phyloP scores from a whole-genome alignment of 805 yeast species.

The Wickerhamiella siamensis region DNA sequence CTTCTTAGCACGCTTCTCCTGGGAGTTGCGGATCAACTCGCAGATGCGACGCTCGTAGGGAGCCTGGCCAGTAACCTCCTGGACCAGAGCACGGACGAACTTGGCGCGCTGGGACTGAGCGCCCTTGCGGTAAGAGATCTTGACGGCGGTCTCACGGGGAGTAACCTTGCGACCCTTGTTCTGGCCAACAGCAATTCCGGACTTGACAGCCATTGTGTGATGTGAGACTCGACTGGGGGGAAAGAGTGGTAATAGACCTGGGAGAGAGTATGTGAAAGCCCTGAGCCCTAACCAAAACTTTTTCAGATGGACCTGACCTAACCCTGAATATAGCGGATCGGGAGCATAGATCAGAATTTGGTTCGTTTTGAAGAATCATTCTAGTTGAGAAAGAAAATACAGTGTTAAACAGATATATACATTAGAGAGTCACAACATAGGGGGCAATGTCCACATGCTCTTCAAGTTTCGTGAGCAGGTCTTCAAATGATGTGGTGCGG shows the following conservation, averaged over 20 bases:
- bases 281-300: slow-evolving; percentile 4
- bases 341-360: no score
- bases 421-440: not conserved
- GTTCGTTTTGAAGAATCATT: no score
- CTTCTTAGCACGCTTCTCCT: slow-evolving; percentile 99
- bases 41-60: slow-evolving; percentile 99
- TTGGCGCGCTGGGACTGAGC: slow-evolving; percentile 87
- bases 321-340: no score
- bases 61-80: slow-evolving; percentile 97
- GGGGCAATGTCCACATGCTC: slow-evolving; percentile 23
- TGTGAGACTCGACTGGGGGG: not conserved
- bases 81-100: slow-evolving; percentile 88
- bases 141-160: slow-evolving; percentile 69
- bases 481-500: slow-evolving; percentile 33
- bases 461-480: slow-evolving; percentile 38
- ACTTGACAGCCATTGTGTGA: slow-evolving; percentile 32
- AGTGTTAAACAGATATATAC: no score
- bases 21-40: slow-evolving; percentile 98
- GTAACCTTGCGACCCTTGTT: slow-evolving; percentile 99
- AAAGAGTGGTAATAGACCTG: not conserved
- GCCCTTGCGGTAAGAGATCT: slow-evolving; percentile 94
- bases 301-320: no score
- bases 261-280: slow-evolving; percentile 1
- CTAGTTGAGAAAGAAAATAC: no score
- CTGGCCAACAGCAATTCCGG: slow-evolving; percentile 90